phyloP scores from a whole-genome alignment of 495 filamentous ascomycete genomes.

The Chaetomidium leptoderma region DNA sequence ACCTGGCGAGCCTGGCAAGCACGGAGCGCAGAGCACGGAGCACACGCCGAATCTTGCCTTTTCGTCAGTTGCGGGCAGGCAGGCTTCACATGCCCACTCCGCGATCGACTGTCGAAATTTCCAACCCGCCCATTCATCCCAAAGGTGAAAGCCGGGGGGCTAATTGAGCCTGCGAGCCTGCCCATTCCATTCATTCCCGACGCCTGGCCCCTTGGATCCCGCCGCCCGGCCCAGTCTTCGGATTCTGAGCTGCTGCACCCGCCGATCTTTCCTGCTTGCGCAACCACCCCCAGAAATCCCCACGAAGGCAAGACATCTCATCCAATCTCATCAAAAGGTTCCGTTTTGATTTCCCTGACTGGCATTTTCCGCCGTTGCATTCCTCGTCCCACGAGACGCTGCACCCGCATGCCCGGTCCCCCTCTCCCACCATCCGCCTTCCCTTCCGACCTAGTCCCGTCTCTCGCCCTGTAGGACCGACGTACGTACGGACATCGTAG shows the following conservation, averaged over 20 bases:
- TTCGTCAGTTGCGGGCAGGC: background rate
- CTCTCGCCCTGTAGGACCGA: background rate
- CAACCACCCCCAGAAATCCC: background rate
- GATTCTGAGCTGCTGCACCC: background rate
- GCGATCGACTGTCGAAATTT: too few relatives aligned
- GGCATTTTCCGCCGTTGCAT: constrained; percentile 22
- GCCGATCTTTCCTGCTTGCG: constrained; percentile 20
- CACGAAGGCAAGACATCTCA: constrained; percentile 11
- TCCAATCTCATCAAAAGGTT: constrained; percentile 7
- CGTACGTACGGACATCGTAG: background rate
- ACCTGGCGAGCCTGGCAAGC: background rate
- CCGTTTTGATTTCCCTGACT: constrained; percentile 10
- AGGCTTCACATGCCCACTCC: too few relatives aligned
- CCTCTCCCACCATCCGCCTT: background rate
- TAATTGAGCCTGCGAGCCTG: background rate
- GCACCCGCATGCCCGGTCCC: constrained; percentile 11
- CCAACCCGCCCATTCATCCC: background rate
- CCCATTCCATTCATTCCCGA: background rate
- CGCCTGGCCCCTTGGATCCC: constrained; percentile 8
- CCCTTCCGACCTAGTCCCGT: background rate
- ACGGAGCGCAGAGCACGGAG: too few relatives aligned
- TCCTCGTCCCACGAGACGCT: constrained; percentile 19
- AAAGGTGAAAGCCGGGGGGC: background rate
- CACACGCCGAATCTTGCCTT: too few relatives aligned
- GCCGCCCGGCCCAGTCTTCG: constrained; percentile 10